Base-by-base conservation (phyloP, 805 yeast genomes). In the Nakazawaea ernobii region DNA sequence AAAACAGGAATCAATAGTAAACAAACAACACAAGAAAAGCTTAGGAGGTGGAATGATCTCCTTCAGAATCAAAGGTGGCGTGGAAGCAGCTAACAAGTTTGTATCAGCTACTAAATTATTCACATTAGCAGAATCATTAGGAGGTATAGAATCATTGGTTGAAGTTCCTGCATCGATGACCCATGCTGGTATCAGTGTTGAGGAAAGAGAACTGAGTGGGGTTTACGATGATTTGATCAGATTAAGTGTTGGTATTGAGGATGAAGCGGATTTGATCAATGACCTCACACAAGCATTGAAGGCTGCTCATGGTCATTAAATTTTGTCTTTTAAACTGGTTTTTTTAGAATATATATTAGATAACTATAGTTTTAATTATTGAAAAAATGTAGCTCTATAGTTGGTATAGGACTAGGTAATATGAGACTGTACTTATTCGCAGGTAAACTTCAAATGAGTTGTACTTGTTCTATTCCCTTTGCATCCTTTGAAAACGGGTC, bases 151-250 rank as follows among this genome's bases (percentile, higher is more conserved):
- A 71, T 82, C 91, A 8, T 73, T 87, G 59, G 69, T 86, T 54
- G 95, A 88, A 68, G 91, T 88, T 42, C 96, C 96, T 37, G 94
- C 95, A 41, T 79, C 81, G 49, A 87, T 87, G 96, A 87, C 96
- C 58, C 96, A 87, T 59, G 94, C 92, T 48, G 95, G 95, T 62
- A 87, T 87, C 65, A 89, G 94, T 60, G 72, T 74, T 63, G 86
- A 72, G 46, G 82, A 79, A 58, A 80, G 95, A 69, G 92, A 84
- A 68, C 77, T 80, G 45, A 75, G 80, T 50, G 95, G 95, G 53
- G 94, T 87, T 41, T 85, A 61, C 57, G 95, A 86, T 59, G 89
- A 86, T 67, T 75, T 88, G 66, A 73, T 88, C 57, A 81, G 96
- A 72, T 73, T 88, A 47, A 80, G 89, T 54, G 90, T 87, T 43